A percentile compares a stretch with the other conserved stretches of the same genome.
Conservation (phyloP, 2,329 filamentous ascomycete species). For the Fonsecaea monophora region DNA sequence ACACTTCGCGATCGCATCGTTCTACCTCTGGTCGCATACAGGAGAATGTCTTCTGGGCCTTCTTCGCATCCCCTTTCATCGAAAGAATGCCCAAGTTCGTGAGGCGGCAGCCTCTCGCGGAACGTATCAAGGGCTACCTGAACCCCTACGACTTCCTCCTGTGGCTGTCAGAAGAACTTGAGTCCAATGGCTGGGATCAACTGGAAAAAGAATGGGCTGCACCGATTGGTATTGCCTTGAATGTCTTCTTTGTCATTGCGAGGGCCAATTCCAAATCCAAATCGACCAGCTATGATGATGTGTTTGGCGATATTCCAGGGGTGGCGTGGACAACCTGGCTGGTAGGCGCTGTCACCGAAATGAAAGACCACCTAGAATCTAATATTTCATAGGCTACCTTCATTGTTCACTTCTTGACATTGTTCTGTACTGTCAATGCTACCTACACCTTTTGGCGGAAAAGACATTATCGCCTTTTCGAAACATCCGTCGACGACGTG, state of each 20-base stretch:
- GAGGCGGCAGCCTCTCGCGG: constrained; percentile 76
- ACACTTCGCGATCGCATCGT: not conserved
- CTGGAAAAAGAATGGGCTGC: constrained; percentile 73
- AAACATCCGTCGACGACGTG: constrained; percentile 76
- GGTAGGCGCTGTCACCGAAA: constrained; percentile 50
- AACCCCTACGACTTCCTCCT: constrained; percentile 90
- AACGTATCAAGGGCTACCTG: constrained; percentile 80
- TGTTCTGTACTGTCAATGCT: constrained; percentile 75
- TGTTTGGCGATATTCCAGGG: constrained; percentile 74
- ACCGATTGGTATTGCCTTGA: constrained; percentile 76
- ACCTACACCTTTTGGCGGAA: constrained; percentile 81
- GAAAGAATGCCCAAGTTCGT: constrained; percentile 75
- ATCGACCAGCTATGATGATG: constrained; percentile 71
- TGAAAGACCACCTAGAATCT: constrained; percentile 13
- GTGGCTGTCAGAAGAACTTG: constrained; percentile 90
- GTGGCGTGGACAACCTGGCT: constrained; percentile 72
- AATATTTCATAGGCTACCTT: constrained; percentile 64
- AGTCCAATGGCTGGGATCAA: constrained; percentile 89
- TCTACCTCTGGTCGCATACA: not conserved
- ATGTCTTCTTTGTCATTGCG: constrained; percentile 80
- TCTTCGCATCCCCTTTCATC: constrained; percentile 43
- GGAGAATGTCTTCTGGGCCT: constrained; percentile 68
- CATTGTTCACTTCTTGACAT: constrained; percentile 71
- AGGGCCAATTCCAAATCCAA: constrained; percentile 73
- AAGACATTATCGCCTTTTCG: constrained; percentile 89